Conservation (phyloP, 1,284 basidiomycete genomes). For the Sanghuangporus weigelae region DNA sequence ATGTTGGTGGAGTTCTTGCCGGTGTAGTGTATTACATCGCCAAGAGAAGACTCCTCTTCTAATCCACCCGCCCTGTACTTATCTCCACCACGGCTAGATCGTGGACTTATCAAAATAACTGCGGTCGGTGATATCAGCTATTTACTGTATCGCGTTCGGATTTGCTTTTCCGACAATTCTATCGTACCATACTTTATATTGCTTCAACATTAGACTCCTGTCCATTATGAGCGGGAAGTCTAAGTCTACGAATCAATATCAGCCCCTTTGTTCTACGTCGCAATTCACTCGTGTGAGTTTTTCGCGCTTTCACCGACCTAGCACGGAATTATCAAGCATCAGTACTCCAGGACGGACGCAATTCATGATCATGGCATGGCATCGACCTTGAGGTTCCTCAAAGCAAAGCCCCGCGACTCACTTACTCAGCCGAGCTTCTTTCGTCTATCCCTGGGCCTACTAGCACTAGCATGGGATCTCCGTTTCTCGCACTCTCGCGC, state of each 20-base stretch:
- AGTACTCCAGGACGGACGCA: too few species aligned
- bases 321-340: too few species aligned
- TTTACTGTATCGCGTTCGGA: not conserved
- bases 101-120: not conserved
- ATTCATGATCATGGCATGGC: too few species aligned
- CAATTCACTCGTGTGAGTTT: not conserved
- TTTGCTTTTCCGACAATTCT: not conserved
- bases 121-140: not conserved
- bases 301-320: too few species aligned
- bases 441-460: too few species aligned
- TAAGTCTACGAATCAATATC: not conserved
- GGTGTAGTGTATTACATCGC: slow-evolving; percentile 55
- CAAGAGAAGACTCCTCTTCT: slow-evolving; percentile 13
- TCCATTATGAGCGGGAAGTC: not conserved
- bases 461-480: too few species aligned
- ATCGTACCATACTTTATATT: too few species aligned
- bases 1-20: slow-evolving; percentile 72
- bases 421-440: too few species aligned
- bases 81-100: not conserved
- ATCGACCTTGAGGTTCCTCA: too few species aligned
- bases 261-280: not conserved
- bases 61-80: not conserved
- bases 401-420: too few species aligned
- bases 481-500: too few species aligned
- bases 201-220: not conserved